Evolutionary conservation across 1,139 yeast genomes (phyloP).

Genomic region (Kluyveromyces marxianus): DNA sequence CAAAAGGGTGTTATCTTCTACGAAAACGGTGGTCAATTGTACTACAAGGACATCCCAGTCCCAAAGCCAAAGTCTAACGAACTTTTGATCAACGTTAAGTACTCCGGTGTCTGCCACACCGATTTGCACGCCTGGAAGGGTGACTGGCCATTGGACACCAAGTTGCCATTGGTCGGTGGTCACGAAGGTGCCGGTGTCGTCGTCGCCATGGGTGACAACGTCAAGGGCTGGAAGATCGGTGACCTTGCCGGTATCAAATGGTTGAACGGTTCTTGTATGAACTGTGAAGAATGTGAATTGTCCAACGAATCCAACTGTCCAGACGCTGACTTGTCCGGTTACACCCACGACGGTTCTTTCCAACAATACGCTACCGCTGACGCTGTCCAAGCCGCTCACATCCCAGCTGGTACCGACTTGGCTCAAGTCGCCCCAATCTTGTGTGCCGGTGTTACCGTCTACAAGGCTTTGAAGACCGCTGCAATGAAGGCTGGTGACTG

Average conservation of each 20-base stretch:
- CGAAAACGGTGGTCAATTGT: constrained; percentile 56
- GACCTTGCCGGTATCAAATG: constrained; percentile 72
- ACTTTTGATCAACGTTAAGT: constrained; percentile 57
- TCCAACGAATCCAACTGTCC: constrained; percentile 66
- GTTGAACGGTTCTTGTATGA: constrained; percentile 66
- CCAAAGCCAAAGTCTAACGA: constrained; percentile 65
- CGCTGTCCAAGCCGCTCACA: constrained; percentile 76
- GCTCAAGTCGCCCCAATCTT: constrained; percentile 70
- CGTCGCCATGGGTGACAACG: constrained; percentile 63
- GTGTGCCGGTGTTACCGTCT: constrained; percentile 82
- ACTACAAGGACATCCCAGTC: constrained; percentile 57
- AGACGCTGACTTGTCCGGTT: constrained; percentile 63
- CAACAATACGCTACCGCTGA: constrained; percentile 83
- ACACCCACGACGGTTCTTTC: constrained; percentile 77
- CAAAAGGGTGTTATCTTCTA: constrained; percentile 72
- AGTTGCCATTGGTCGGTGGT: constrained; percentile 72
- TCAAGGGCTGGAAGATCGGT: constrained; percentile 64
- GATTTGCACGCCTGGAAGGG: constrained; percentile 79
- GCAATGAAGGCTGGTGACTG: constrained; percentile 62
- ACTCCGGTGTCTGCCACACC: constrained; percentile 76
- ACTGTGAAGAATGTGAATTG: constrained; percentile 65
- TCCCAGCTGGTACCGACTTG: constrained; percentile 63
- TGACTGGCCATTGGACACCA: constrained; percentile 64
- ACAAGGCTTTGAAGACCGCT: constrained; percentile 73
- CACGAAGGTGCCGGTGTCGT: constrained; percentile 87